These are phyloP conservation scores for Malassezia dermatis DNA, from an alignment of 1,284 basidiomycete species.

Conservation along the genomic window DNA sequence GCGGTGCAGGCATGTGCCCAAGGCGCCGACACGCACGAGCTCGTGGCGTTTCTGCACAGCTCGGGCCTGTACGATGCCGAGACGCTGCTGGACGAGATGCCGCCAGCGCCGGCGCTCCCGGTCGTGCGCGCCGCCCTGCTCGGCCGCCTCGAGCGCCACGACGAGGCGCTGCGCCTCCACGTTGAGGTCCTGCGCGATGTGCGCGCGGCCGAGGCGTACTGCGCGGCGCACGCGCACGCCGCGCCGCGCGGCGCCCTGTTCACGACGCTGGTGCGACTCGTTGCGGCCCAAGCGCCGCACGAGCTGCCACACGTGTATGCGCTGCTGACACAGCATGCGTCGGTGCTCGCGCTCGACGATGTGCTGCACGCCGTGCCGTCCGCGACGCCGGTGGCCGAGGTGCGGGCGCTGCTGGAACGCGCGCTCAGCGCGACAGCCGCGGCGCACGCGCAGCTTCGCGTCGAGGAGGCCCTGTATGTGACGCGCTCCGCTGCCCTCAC, in stretches of 20 bases:
- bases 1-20: conserved; percentile 60
- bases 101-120: conserved; percentile 17
- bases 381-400: conserved; percentile 66
- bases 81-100: conserved; percentile 63
- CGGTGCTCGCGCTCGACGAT: conserved; percentile 65
- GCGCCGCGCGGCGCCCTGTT: conserved; percentile 54
- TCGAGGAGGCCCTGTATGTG: conserved; percentile 60
- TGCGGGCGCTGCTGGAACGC: conserved; percentile 57
- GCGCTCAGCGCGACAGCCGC: conserved; percentile 23
- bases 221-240: conserved; percentile 5
- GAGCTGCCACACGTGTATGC: conserved; percentile 55
- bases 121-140: conserved; percentile 81
- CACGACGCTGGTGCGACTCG: conserved; percentile 60
- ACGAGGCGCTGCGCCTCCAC: conserved; percentile 83
- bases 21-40: conserved; percentile 53
- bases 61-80: conserved; percentile 68
- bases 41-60: conserved; percentile 57
- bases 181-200: conserved; percentile 74
- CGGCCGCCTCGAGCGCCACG: conserved; percentile 78
- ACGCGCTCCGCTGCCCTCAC: conserved; percentile 65
- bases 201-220: conserved; percentile 65
- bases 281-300: conserved; percentile 42
- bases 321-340: conserved; percentile 71
- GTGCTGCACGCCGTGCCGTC: conserved; percentile 78
- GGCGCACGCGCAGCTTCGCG: conserved; percentile 17